Evolutionary conservation across 441 rosid species (phyloP).

Genomic region (Populus hybrid): DNA sequence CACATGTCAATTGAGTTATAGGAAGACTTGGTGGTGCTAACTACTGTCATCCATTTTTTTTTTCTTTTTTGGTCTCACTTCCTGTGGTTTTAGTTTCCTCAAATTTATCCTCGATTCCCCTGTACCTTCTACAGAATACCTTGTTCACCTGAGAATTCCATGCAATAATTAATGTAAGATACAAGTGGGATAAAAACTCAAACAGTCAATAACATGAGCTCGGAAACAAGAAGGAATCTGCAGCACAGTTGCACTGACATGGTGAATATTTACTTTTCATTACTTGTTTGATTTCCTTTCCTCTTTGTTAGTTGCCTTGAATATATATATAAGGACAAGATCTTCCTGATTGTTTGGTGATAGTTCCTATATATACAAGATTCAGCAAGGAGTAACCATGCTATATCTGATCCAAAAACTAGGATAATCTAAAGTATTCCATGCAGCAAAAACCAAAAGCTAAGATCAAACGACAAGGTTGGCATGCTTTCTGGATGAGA

Average conservation of each 20-base stretch:
- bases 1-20: not conserved
- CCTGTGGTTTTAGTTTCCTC: not conserved
- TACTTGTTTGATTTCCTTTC: not conserved
- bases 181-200: too few species aligned
- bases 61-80: not conserved
- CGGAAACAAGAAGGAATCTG: not conserved
- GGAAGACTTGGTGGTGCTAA: not conserved
- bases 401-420: too few species aligned
- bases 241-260: not conserved
- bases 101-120: not conserved
- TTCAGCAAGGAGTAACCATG: too few species aligned
- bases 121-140: too few species aligned
- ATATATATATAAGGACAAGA: not conserved
- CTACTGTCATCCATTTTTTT: not conserved
- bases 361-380: too few species aligned
- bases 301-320: not conserved
- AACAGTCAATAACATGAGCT: too few species aligned
- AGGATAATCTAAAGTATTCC: too few species aligned
- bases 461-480: too few species aligned
- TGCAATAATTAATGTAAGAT: not conserved
- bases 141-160: not conserved
- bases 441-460: too few species aligned
- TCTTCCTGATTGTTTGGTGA: too few species aligned
- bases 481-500: too few species aligned
- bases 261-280: not conserved